phyloP scores from a whole-genome alignment of 73 alveolate species.

The Diophrys appendiculata region DNA sequence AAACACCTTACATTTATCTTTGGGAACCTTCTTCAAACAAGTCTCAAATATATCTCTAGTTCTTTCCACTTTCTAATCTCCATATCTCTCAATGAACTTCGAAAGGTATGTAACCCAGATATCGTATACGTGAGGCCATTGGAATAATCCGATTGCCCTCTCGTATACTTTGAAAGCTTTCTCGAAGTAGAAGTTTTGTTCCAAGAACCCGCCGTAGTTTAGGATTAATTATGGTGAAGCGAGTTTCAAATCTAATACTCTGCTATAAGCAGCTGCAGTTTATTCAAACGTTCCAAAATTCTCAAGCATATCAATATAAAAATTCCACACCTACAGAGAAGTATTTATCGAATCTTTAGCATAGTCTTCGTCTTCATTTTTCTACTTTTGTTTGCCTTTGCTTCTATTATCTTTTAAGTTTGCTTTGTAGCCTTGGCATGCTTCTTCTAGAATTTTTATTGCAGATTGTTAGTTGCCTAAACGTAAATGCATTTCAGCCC shows the following conservation, averaged over 20 bases:
- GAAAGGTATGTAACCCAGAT: slow-evolving; percentile 74
- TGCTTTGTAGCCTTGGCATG: too few species aligned
- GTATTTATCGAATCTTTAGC: slow-evolving; percentile 41
- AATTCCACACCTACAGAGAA: slow-evolving; percentile 62
- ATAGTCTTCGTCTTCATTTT: background rate
- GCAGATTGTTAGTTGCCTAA: slow-evolving; percentile 70
- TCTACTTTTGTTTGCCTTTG: too few species aligned
- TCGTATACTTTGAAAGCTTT: slow-evolving; percentile 82
- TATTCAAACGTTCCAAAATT: slow-evolving; percentile 34
- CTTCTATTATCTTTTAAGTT: too few species aligned
- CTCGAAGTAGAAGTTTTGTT: slow-evolving; percentile 69
- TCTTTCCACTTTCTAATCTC: slow-evolving; percentile 92
- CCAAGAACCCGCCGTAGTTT: slow-evolving; percentile 69
- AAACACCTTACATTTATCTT: slow-evolving; percentile 77
- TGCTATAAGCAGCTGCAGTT: slow-evolving; percentile 45
- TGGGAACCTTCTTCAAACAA: slow-evolving; percentile 59
- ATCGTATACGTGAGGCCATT: slow-evolving; percentile 85
- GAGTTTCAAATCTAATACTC: slow-evolving; percentile 68
- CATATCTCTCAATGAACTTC: slow-evolving; percentile 71
- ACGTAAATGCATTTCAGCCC: slow-evolving; percentile 83
- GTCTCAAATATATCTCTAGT: slow-evolving; percentile 90
- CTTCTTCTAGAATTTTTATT: slow-evolving; percentile 35
- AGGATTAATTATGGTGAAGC: slow-evolving; percentile 72
- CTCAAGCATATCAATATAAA: slow-evolving; percentile 65
- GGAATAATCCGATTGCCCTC: slow-evolving; percentile 67